Conservation (phyloP, 805 yeast genomes). For the Candida orba region DNA sequence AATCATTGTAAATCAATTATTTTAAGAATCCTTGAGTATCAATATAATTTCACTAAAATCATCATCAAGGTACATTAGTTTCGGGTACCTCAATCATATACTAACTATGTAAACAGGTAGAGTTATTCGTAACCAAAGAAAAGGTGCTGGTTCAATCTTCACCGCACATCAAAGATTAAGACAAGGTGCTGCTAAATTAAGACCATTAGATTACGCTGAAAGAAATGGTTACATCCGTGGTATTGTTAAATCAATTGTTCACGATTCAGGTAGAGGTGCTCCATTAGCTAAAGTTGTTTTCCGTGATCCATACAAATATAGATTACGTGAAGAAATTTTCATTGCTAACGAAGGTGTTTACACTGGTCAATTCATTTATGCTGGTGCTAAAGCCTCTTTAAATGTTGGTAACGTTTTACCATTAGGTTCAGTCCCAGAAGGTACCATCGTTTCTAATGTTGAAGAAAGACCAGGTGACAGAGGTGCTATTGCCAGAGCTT, state of each 20-base stretch:
- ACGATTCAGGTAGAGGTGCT: slow-evolving; percentile 99
- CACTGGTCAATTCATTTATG: slow-evolving; percentile 99
- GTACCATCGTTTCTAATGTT: slow-evolving; percentile 97
- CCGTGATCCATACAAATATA: slow-evolving; percentile 99
- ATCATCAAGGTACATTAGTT: not conserved
- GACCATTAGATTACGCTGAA: slow-evolving; percentile 98
- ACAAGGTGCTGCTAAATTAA: slow-evolving; percentile 99
- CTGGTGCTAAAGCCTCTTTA: slow-evolving; percentile 97
- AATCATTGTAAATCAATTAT: no score
- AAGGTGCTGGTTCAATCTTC: slow-evolving; percentile 99
- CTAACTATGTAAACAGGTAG: slow-evolving; percentile 56
- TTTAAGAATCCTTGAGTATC: not conserved
- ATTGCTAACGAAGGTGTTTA: slow-evolving; percentile 99
- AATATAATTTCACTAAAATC: not conserved
- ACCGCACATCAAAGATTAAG: slow-evolving; percentile 99
- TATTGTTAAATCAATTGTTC: slow-evolving; percentile 96
- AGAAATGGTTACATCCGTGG: slow-evolving; percentile 99
- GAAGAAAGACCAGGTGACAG: slow-evolving; percentile 99
- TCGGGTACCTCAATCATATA: not conserved
- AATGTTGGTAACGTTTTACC: slow-evolving; percentile 97
- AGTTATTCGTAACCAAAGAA: slow-evolving; percentile 99
- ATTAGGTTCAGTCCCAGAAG: slow-evolving; percentile 96
- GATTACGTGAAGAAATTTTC: slow-evolving; percentile 96
- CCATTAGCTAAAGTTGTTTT: slow-evolving; percentile 98
- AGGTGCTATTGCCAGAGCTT: slow-evolving; percentile 99